A percentile compares a stretch with the other conserved stretches of the same genome.
Evolutionary conservation across 2,329 filamentous ascomycete genomes (phyloP).

Genomic region (Byssochlamys sp.): DNA sequence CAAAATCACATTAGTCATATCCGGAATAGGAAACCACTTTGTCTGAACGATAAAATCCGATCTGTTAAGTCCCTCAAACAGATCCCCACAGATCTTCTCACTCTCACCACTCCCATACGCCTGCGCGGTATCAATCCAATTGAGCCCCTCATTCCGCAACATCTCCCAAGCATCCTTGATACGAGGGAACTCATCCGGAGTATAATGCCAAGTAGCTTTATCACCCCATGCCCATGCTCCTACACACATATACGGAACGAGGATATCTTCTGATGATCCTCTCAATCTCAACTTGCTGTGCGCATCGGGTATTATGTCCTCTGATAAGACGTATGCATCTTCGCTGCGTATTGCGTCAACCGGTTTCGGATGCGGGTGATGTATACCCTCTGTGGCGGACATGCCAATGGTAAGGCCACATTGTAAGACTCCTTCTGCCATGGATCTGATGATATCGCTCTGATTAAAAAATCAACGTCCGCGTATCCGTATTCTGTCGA

Average conservation of each 20-base stretch:
- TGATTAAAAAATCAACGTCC: not conserved
- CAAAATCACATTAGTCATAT: slow-evolving; percentile 23
- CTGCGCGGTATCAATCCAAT: slow-evolving; percentile 38
- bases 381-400: slow-evolving; percentile 14
- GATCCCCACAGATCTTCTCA: slow-evolving; percentile 32
- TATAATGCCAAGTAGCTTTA: slow-evolving; percentile 23
- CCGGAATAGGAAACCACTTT: slow-evolving; percentile 27
- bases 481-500: not conserved
- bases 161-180: slow-evolving; percentile 32
- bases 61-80: slow-evolving; percentile 29
- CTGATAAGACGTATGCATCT: slow-evolving; percentile 13
- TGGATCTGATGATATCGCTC: not conserved
- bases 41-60: slow-evolving; percentile 33
- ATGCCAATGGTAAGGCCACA: slow-evolving; percentile 13
- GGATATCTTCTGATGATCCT: slow-evolving; percentile 15
- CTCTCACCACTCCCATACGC: slow-evolving; percentile 35
- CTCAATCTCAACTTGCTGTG: slow-evolving; percentile 14
- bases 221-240: slow-evolving; percentile 23
- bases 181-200: slow-evolving; percentile 23
- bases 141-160: slow-evolving; percentile 27
- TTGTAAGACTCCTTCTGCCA: slow-evolving; percentile 15
- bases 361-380: slow-evolving; percentile 10
- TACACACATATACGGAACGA: slow-evolving; percentile 18
- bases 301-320: slow-evolving; percentile 10
- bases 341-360: slow-evolving; percentile 14